phyloP scores from a whole-genome alignment of 257 asterid species.

The Solanum virginianum region DNA sequence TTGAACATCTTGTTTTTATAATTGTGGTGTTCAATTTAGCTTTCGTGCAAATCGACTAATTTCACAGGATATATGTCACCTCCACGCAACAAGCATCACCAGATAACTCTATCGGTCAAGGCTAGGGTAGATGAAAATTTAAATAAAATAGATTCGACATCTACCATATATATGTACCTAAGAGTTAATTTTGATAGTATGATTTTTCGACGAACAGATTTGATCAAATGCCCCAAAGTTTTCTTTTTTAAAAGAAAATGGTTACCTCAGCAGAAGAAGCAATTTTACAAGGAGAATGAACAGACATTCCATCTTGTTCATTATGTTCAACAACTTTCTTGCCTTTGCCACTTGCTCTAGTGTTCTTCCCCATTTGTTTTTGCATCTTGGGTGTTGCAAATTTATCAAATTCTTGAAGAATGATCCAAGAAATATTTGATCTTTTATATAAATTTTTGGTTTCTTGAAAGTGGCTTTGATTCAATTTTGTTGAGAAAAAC shows the following conservation, averaged over 20 bases:
- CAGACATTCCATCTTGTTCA: conserved; percentile 84
- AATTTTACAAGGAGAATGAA: conserved; percentile 87
- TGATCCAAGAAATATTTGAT: background rate
- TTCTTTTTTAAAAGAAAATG: background rate
- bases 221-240: background rate
- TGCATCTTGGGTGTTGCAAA: background rate
- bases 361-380: background rate
- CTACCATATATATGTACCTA: too few species aligned
- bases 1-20: background rate
- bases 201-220: too few species aligned
- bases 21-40: background rate
- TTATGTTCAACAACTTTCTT: conserved; percentile 22
- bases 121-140: background rate
- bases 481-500: background rate
- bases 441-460: background rate
- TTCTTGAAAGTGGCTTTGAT: background rate
- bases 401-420: background rate
- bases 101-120: background rate
- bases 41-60: background rate
- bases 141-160: background rate
- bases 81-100: background rate
- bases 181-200: too few species aligned
- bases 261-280: conserved; percentile 52
- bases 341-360: conserved; percentile 11
- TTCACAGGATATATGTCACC: background rate